Base-by-base conservation (phyloP, 331 rosid species). In the Arachis monticola region DNA sequence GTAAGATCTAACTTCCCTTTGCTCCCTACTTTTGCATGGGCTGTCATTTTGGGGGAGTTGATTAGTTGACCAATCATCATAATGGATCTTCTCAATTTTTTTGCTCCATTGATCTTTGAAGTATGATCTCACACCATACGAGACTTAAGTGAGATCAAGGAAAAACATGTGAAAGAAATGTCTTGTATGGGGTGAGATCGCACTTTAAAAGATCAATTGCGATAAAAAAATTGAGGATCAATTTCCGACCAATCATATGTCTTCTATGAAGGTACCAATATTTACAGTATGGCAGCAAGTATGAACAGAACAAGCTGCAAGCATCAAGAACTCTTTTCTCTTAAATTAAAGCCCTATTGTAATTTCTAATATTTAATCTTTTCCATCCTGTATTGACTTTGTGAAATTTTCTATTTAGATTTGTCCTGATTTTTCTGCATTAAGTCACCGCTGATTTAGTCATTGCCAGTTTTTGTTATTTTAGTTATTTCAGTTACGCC, bases 1-100 rank as follows among this genome's bases (percentile, higher is more conserved):
- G 99, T 95, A 92, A 80, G 97, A 73, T 67, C 77, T 76, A 48
- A 59, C 74, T 74, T 30, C 60, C 67, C 41, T 32, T 60, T 12
- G 35, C 27, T 47, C 51, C 64, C 46, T 50, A 50, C 46, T 74
- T 67, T 69, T 60, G 17, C 67, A 64, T 12, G 35, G 51, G 17
- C 42, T 52, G 27, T 27, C 50, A 61, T 75, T 52, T 17, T 50
- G 11, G 53, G 12, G 47, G 60, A 30, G 47, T 71, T 56, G 12
- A 59, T 50, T 67, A 67, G 61, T 60, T 40, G 42, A 71, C 48
- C 68, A 60, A 46, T 64, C 61, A 67, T 60, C 30, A 27, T 27
- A 27, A 27, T 27, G 30, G 30, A 27, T 1, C 30, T 27, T 27
- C 1, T 27, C 30, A 27, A 27, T 27, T 27, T 27, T 27, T 27